Evolutionary conservation across 352 stramenopile genomes (phyloP).

Genomic region (Phytophthora nicotianae): DNA sequence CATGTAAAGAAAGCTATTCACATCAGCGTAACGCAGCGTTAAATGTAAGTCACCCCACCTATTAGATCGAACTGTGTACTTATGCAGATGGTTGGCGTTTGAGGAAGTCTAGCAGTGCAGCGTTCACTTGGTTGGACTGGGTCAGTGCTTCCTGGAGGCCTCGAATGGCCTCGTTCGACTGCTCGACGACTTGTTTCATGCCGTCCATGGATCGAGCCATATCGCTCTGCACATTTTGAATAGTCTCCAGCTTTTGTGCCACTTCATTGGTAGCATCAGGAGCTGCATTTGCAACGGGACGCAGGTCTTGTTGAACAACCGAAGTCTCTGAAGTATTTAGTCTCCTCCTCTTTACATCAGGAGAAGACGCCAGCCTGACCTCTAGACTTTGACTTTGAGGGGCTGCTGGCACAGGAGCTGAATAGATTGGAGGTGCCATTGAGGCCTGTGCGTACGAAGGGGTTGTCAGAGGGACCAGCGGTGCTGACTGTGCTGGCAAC

Average conservation of each 20-base stretch:
- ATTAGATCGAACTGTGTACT: neutral
- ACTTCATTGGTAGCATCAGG: conserved; percentile 6
- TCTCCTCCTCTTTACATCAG: conserved; percentile 21
- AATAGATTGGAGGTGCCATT: conserved; percentile 3
- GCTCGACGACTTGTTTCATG: conserved; percentile 35
- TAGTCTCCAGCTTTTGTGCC: conserved; percentile 18
- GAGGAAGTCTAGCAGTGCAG: conserved; percentile 33
- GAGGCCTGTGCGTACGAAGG: neutral
- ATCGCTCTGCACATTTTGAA: conserved; percentile 28
- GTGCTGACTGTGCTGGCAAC: neutral
- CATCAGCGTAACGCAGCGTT: neutral
- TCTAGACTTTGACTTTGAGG: conserved; percentile 8
- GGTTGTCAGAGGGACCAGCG: neutral
- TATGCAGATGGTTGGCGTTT: conserved; percentile 17
- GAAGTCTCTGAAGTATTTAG: neutral
- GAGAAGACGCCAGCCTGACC: neutral
- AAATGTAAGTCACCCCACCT: conserved; percentile 4
- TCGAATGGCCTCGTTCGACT: conserved; percentile 33
- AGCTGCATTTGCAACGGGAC: neutral
- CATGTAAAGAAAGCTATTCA: conserved; percentile 13
- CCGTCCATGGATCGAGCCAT: conserved; percentile 29
- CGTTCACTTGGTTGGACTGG: conserved; percentile 38
- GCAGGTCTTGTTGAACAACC: conserved; percentile 4
- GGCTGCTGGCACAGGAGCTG: conserved; percentile 4
- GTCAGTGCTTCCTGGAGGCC: conserved; percentile 25